Evolutionary conservation across 306 rosid species (phyloP).

Genomic region (Canavalia gladiata): DNA sequence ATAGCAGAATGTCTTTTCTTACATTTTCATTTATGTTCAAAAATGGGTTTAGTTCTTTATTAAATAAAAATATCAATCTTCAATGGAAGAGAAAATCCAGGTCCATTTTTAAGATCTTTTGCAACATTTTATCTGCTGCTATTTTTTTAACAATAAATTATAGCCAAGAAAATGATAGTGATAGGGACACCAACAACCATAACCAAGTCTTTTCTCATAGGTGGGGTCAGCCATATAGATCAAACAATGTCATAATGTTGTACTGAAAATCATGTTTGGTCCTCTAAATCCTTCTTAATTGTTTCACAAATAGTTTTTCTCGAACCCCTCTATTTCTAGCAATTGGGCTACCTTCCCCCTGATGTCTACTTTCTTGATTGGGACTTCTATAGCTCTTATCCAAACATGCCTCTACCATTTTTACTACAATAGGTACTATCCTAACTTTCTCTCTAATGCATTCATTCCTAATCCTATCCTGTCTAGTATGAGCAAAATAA

Average conservation of each 20-base stretch:
- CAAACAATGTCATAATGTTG: not conserved
- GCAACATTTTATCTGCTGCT: not conserved
- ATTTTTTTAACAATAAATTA: not conserved
- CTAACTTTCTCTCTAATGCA: not conserved
- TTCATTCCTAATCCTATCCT: not conserved
- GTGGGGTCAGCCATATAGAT: not conserved
- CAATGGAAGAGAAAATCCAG: slow-evolving; percentile 2
- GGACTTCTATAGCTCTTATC: not conserved
- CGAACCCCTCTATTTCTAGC: not conserved
- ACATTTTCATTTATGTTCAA: slow-evolving; percentile 3
- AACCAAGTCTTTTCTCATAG: not conserved
- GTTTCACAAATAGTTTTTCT: not conserved
- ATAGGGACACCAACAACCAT: not conserved
- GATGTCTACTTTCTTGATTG: not conserved
- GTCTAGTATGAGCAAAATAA: not conserved
- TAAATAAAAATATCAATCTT: not conserved
- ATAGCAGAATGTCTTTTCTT: not conserved
- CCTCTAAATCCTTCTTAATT: not conserved
- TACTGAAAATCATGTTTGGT: not conserved
- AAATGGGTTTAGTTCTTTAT: slow-evolving; percentile 2
- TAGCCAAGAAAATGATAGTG: slow-evolving; percentile 3
- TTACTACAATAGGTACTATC: not conserved
- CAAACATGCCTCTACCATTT: not conserved
- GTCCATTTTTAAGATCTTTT: not conserved
- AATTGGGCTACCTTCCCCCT: not conserved